Evolutionary conservation across 2,329 filamentous ascomycete species (phyloP), one percentile per base, ranked within the genome.

Genomic region (Pochonia chlamydosporia): DNA sequence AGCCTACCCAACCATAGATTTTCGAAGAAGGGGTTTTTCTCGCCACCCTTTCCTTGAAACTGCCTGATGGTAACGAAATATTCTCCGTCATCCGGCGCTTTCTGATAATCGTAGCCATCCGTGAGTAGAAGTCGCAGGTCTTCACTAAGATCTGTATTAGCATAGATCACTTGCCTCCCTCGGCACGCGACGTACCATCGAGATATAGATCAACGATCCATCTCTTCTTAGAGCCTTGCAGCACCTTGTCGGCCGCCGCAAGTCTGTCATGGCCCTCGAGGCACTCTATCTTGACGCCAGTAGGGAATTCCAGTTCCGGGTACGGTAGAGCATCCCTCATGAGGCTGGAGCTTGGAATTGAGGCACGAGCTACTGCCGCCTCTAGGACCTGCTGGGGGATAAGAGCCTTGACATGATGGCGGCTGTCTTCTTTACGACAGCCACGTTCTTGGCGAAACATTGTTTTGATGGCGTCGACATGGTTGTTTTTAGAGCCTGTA

Each of bases 181-280:
- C n/a, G n/a, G 24, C 14, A 14, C 26, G 25, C 14, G 21, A 44
- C 42, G n/a, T 13, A 45, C 43, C 23, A 26, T 45, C 30, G 13
- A 45, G 43, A 37, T 21, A 45, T n/a, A 45, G 43, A 45, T 45
- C 30, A 25, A 45, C 8, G 7, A 45, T 21, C 43, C 30, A 45
- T 37, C 43, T 37, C 30, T 45, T 45, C 7, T 21, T 37, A 18
- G 43, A 45, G 18, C 43, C 43, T 25, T 45, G 28, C 16, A 45
- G 30, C n/a, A 37, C 30, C 30, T 36, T 21, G 18, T 33, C 21
- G 20, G 36, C 36, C 20, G 36, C 36, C 36, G 36, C 36, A 39
- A 39, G 36, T 39, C 16, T 8, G 36, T 39, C 16, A 21, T 39
- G 16, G 20, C 36, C 36, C 16, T 39, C 16, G 10, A 39, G 20